Base-by-base conservation (phyloP, 2,329 filamentous ascomycete genomes). In the Alternaria solani region DNA sequence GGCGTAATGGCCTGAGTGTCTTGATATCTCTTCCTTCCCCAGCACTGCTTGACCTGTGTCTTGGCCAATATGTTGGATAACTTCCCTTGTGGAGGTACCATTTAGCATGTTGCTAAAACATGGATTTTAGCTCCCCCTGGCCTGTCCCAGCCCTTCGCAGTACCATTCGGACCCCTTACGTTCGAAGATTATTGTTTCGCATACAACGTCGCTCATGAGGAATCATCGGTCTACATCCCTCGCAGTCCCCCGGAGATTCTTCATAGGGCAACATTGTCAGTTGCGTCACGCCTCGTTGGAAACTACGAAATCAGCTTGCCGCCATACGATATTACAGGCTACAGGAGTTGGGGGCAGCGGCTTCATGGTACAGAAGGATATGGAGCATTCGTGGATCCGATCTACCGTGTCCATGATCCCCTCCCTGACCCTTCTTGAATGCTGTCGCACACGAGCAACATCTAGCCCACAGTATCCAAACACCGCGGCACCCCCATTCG, bases 1-100 rank as follows among this genome's bases (percentile, higher is more conserved):
- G 69, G 75, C 62, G 68, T 77, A 30, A 77, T 78, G 74, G 75
- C 75, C 58, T 78, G 74, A 77, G 59, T 62, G 41, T 44, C 36
- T 30, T 67, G 41, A 62, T 18, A 55, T 26, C 41, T 36, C 34
- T 26, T 49, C 55, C 57, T 59, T 48, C 52, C 63, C 67, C 59
- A 51, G 46, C 61, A 59, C 58, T 56, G 49, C 41, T 57, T 55
- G 51, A 64, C 59, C 63, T 57, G 52, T 46, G 62, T 39, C 28
- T 69, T 61, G 51, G 59, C 59, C 53, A 61, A 56, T 36, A 53
- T 51, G 64, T 67, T 66, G 44, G 66, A 68, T 65, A 55, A 36
- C 41, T 42, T 60, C 57, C 52, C 57, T 53, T 42, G 34, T 30
- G 20, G 47, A 58, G 55, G 55, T 53, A 20, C 23, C 54, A 7